phyloP scores from a whole-genome alignment of 345 rosid genomes.

The Eucalyptus virginea region DNA sequence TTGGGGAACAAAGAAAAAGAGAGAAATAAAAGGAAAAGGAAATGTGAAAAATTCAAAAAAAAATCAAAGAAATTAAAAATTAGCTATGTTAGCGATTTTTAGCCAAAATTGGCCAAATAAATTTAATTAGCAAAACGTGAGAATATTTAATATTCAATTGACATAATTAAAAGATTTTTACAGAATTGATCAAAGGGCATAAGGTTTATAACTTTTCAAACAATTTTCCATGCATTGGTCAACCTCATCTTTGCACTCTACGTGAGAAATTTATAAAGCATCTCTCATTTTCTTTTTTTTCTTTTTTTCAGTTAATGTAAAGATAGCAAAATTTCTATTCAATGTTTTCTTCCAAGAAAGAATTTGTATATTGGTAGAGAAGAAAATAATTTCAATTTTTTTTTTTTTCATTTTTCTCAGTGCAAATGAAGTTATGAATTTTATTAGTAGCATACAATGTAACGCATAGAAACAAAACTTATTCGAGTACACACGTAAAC shows the following conservation, averaged over 20 bases:
- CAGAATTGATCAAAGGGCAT: no score
- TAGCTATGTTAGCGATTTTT: no score
- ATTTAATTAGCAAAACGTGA: no score
- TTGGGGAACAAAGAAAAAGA: no score
- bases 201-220: no score
- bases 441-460: not conserved
- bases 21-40: no score
- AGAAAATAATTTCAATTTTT: not conserved
- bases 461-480: not conserved
- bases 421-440: not conserved
- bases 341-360: not conserved
- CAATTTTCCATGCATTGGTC: not conserved
- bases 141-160: no score
- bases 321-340: not conserved
- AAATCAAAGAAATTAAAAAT: no score
- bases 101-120: no score
- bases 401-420: not conserved
- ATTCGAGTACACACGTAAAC: not conserved
- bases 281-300: not conserved
- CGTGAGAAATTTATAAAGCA: no score
- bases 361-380: not conserved
- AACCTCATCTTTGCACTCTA: not conserved
- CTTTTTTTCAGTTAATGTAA: not conserved
- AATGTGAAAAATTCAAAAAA: no score
- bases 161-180: no score